Base-by-base conservation (phyloP, 306 rosid genomes). In the Pyrus betulifolia region DNA sequence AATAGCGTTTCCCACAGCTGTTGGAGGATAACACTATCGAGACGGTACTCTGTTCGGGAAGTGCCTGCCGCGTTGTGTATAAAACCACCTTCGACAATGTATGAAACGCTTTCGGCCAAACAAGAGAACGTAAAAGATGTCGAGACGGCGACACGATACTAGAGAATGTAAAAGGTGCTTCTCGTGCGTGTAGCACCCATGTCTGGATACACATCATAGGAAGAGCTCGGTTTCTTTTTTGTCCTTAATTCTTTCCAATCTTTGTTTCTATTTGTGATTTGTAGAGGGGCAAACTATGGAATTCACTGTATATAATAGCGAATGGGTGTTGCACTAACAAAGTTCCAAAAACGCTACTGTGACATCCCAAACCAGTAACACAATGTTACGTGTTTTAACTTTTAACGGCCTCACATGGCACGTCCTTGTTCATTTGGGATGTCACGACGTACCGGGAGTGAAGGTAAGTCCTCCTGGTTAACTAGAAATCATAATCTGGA, bases 41-140 rank as follows among this genome's bases (percentile, higher is more conserved):
- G 15, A 5, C 8, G 12, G 30, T 11, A 64, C 59, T 22, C 27
- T n/a, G n/a, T 25, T 18, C 61, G 64, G 71, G 76, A 75, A 74
- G 73, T 33, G 25, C 67, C 27, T 8, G 35, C 28, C 67, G 3
- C 33, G n/a, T 19, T 8, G 42, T 18, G 57, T 77, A 51, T 54
- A 38, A 58, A 55, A 58, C 35, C 70, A 51, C 70, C 64, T 40
- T 80, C 30, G 55, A 87, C 73, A 25, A 65, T 70, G 28, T 72
- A 77, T 71, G 62, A 77, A 46, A 22, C 42, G 28, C n/a, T 8
- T 7, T 11, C 46, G 70, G 61, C 40, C 57, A 12, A 4, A 10
- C 52, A 27, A 23, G 55, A 46, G n/a, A 27, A 42, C 4, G 2
- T 15, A 11, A 45, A 22, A 38, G 10, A 7, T 38, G 42, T 7